Conservation (phyloP, 2,329 filamentous ascomycete genomes). For the Colletotrichum sp. region DNA sequence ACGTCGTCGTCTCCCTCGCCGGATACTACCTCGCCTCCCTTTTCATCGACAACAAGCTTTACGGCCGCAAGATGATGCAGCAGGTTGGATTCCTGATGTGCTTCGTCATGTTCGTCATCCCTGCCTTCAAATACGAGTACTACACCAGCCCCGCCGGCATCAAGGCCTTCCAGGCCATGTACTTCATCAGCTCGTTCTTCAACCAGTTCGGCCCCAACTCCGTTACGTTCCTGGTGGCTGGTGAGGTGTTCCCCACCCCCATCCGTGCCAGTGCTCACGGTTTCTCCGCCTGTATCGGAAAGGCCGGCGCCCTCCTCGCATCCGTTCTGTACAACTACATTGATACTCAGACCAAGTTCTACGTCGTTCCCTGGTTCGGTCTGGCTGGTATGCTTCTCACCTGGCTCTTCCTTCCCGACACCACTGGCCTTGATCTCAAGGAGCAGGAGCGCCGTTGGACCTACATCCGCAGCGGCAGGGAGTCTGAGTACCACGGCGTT, state of each 20-base stretch:
- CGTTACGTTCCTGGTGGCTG: slow-evolving; percentile 94
- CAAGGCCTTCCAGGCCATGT: slow-evolving; percentile 95
- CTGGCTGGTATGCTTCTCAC: slow-evolving; percentile 86
- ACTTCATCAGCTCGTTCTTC: slow-evolving; percentile 97
- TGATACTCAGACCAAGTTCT: slow-evolving; percentile 81
- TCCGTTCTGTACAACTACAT: slow-evolving; percentile 97
- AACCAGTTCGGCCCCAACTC: slow-evolving; percentile 98
- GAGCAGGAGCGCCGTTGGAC: slow-evolving; percentile 95
- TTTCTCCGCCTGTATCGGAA: slow-evolving; percentile 90
- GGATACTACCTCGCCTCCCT: slow-evolving; percentile 93
- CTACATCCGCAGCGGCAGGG: slow-evolving; percentile 80
- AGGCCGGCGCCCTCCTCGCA: slow-evolving; percentile 85
- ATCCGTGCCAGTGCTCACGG: slow-evolving; percentile 94
- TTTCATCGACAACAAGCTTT: slow-evolving; percentile 94
- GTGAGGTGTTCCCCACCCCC: slow-evolving; percentile 94
- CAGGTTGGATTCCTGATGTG: slow-evolving; percentile 91
- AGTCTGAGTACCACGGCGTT: slow-evolving; percentile 87
- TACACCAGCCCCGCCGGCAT: slow-evolving; percentile 76
- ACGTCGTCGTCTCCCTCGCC: slow-evolving; percentile 82
- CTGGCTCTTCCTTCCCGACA: slow-evolving; percentile 89
- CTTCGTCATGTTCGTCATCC: slow-evolving; percentile 92
- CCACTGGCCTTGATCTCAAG: slow-evolving; percentile 93
- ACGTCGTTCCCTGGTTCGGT: slow-evolving; percentile 95
- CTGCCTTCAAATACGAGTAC: slow-evolving; percentile 86
- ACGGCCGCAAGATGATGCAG: slow-evolving; percentile 96